Base-by-base conservation (phyloP, 1,139 yeast genomes). In the Candida frijolesensis region DNA sequence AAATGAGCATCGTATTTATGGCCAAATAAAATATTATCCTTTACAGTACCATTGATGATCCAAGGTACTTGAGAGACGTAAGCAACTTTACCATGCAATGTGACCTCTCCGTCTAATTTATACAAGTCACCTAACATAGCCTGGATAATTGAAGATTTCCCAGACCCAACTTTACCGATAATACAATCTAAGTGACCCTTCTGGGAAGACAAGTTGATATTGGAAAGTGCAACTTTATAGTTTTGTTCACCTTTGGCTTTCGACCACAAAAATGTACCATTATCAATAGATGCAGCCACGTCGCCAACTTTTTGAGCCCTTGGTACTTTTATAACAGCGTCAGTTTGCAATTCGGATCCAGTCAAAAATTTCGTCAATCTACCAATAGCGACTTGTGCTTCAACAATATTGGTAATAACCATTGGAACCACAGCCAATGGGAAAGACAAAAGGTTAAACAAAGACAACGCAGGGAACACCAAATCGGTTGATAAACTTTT, bases 361-460 rank as follows among this genome's bases (percentile, higher is more conserved):
- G 82, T 78, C 59, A 94, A 78, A 69, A 89, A 94, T 39, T 80
- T 78, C 3, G 84, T 80, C 60, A 94, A 79, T 76, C 99, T 85
- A 11, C 77, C 74, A 48, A 90, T 68, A 7, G 99, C 94, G 47
- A 94, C 98, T 58, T 89, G 88, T 1, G 97, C 92, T 68, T 94
- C 99, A 53, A 94, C 86, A 51, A 90, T 71, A 48, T 89, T 80
- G 27, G 96, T 86, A 56, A 94, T 83, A 16, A 94, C 95, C 83
- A 85, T 89, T 44, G 99, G 99, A 55, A 94, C 79, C 40, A 90
- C 88, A n/a, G 96, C 94, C 57, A 94, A 78, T 47, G 99, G 99
- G 82, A 95, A 94, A 2, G 87, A 80, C 54, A 94, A 78, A 63
- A 94, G 74, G 66, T 92, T 94, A 72, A 88, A 88, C 57, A 94